phyloP scores from a whole-genome alignment of 805 yeast species.

The Limtongia smithiae region DNA sequence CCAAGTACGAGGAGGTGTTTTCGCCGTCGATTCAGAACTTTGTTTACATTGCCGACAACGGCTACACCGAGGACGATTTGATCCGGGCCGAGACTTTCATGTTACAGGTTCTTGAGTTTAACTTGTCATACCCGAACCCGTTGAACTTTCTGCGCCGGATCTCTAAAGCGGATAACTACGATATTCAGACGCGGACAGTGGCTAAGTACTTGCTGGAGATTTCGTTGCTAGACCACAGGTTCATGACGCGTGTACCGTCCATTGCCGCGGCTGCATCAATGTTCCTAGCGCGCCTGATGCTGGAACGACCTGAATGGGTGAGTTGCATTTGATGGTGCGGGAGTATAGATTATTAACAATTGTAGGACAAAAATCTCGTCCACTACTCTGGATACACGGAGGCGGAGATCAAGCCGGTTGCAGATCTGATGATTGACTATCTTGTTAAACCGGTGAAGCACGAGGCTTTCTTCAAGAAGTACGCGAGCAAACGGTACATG shows the following conservation, averaged over 20 bases:
- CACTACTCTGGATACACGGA: slow-evolving; percentile 86
- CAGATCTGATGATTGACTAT: slow-evolving; percentile 72
- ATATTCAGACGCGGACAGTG: slow-evolving; percentile 85
- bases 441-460: slow-evolving; percentile 69
- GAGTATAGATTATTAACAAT: neutral
- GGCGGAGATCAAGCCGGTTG: slow-evolving; percentile 65
- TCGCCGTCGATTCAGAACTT: slow-evolving; percentile 92
- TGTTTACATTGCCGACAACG: slow-evolving; percentile 87
- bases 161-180: slow-evolving; percentile 94
- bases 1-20: slow-evolving; percentile 93
- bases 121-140: slow-evolving; percentile 98
- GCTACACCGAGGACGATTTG: slow-evolving; percentile 76
- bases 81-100: slow-evolving; percentile 85
- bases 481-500: slow-evolving; percentile 83
- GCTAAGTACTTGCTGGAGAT: slow-evolving; percentile 91
- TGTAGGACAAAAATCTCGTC: slow-evolving; percentile 79
- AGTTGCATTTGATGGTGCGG: neutral
- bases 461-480: slow-evolving; percentile 90
- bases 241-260: slow-evolving; percentile 84
- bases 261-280: slow-evolving; percentile 98
- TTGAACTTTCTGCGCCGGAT: slow-evolving; percentile 92
- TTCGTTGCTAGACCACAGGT: slow-evolving; percentile 83
- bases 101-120: slow-evolving; percentile 86
- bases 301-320: slow-evolving; percentile 51
- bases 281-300: slow-evolving; percentile 70